Percentiles rank a stretch among this genome's conserved stretches.
These are phyloP conservation scores for Sanghuangporus weigelae DNA, from an alignment of 1,284 basidiomycete species.

Conservation along the genomic window DNA sequence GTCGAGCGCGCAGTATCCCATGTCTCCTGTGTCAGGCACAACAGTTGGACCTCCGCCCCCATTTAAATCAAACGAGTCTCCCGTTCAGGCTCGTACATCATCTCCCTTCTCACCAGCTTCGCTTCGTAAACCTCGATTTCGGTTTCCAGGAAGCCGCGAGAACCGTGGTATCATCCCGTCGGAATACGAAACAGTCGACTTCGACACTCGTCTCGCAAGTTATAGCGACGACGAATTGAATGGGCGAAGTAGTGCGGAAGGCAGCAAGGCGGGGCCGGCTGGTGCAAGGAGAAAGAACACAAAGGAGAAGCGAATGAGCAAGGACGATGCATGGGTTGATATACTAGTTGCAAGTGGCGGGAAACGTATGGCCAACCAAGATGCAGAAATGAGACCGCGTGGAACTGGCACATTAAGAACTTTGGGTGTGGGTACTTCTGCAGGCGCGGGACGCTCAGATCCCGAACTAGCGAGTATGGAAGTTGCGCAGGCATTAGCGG, in stretches of 20 bases:
- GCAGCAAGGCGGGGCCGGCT: conserved; percentile 25
- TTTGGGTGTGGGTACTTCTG: conserved; percentile 16
- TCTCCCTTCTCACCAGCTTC: conserved; percentile 16
- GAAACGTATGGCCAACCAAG: conserved; percentile 56
- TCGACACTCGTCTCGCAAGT: conserved; percentile 64
- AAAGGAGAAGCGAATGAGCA: conserved; percentile 51
- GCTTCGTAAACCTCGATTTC: conserved; percentile 7
- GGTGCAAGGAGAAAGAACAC: conserved; percentile 27
- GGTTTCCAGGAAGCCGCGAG: conserved; percentile 14
- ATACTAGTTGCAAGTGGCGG: conserved; percentile 70
- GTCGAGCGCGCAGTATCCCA: not conserved
- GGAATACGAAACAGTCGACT: conserved; percentile 66
- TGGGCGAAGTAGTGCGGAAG: conserved; percentile 24
- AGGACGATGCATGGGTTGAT: conserved; percentile 77
- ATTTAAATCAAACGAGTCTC: not conserved
- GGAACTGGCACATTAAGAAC: conserved; percentile 12
- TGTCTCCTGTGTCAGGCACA: not conserved
- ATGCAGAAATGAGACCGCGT: conserved; percentile 36
- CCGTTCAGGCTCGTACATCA: not conserved
- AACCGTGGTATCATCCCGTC: conserved; percentile 41
- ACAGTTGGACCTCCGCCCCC: not conserved
- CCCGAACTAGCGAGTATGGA: conserved; percentile 70
- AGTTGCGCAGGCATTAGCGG: conserved; percentile 63
- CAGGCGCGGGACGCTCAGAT: conserved; percentile 41
- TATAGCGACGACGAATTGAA: conserved; percentile 57